These are phyloP conservation scores for Hemileia vastatrix DNA, from an alignment of 1,284 basidiomycete species.

Conservation along the genomic window DNA sequence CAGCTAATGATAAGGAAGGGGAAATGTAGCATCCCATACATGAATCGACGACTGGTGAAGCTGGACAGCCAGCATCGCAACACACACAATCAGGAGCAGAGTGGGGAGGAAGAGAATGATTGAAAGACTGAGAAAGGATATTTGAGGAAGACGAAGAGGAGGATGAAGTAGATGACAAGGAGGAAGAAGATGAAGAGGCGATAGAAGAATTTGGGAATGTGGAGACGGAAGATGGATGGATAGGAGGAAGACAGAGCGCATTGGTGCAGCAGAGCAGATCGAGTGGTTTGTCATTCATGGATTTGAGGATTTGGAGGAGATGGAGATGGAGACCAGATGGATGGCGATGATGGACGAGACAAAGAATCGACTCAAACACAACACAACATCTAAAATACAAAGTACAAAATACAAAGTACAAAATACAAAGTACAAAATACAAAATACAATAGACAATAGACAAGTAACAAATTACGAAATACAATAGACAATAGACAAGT, in stretches of 20 bases:
- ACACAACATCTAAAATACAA: too few relatives aligned
- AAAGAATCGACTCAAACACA: too few relatives aligned
- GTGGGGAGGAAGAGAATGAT: not conserved
- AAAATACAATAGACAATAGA: too few relatives aligned
- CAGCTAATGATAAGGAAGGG: not conserved
- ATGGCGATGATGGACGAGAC: too few relatives aligned
- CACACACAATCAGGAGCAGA: conserved; percentile 8
- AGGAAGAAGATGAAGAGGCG: not conserved
- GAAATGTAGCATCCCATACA: conserved; percentile 4
- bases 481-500: too few relatives aligned
- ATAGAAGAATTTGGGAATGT: not conserved
- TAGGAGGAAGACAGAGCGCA: not conserved
- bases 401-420: too few relatives aligned
- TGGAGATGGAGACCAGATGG: too few relatives aligned
- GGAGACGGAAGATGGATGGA: not conserved
- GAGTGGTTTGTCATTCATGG: too few relatives aligned
- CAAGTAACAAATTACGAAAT: too few relatives aligned
- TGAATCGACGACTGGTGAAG: conserved; percentile 6
- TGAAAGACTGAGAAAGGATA: not conserved
- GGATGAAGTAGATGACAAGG: not conserved
- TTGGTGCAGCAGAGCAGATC: not conserved
- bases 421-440: too few relatives aligned
- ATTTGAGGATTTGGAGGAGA: too few relatives aligned
- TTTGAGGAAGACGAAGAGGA: not conserved
- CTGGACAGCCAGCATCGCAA: conserved; percentile 16